phyloP scores from a whole-genome alignment of 148 eudicot genomes.

The Talinum fruticosum region DNA sequence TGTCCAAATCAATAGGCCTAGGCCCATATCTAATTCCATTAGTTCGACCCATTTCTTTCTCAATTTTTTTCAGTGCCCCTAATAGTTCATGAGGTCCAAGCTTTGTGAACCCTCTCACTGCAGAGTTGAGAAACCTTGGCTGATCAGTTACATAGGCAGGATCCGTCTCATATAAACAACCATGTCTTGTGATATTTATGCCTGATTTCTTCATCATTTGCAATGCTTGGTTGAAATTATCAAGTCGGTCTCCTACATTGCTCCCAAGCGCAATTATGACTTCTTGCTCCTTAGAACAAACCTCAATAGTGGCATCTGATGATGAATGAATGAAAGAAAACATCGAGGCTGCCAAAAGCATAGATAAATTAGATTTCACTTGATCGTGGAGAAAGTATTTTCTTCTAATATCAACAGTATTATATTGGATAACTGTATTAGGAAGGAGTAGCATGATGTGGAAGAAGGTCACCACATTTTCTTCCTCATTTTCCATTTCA shows the following conservation, averaged over 20 bases:
- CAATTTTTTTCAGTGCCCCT: constrained; percentile 66
- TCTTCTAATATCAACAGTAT: neutral
- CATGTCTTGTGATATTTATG: constrained; percentile 62
- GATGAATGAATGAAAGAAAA: constrained; percentile 45
- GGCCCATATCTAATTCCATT: constrained; percentile 88
- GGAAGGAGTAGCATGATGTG: too few relatives aligned
- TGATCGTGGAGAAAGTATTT: neutral
- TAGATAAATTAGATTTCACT: neutral
- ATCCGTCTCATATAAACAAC: constrained; percentile 81
- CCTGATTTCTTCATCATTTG: constrained; percentile 66
- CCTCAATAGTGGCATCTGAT: constrained; percentile 49
- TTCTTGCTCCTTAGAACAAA: constrained; percentile 65
- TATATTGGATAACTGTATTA: neutral
- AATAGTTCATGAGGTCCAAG: constrained; percentile 76
- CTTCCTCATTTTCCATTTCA: too few relatives aligned
- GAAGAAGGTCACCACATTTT: too few relatives aligned
- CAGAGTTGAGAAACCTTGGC: constrained; percentile 84
- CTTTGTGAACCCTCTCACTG: constrained; percentile 76
- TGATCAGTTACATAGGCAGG: constrained; percentile 89
- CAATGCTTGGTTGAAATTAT: constrained; percentile 65
- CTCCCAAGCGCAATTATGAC: constrained; percentile 89
- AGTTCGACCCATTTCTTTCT: constrained; percentile 83
- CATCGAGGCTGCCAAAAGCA: constrained; percentile 36
- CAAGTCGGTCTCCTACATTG: constrained; percentile 75
- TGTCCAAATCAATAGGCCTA: constrained; percentile 81